Evolutionary conservation across 2,329 filamentous ascomycete species (phyloP), one percentile per base, ranked within the genome.

Genomic region (Paecilomyces niveus): DNA sequence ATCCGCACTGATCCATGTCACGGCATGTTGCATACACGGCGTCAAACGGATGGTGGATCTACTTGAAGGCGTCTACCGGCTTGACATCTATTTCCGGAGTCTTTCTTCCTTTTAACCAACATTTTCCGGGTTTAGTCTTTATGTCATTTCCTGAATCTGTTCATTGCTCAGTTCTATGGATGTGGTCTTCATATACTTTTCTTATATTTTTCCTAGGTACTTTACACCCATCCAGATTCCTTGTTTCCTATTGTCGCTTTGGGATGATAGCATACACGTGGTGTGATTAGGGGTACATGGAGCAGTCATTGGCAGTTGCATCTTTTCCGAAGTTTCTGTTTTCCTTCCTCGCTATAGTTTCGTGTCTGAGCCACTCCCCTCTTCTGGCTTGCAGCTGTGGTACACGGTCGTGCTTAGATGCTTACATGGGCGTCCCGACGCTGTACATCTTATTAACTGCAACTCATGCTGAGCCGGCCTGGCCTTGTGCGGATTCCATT

Each of bases 31-130:
- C 69, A 71, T 69, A 68, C 61, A 62, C 58, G 67, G 67, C 67
- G 68, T 67, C 67, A 64, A 63, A 63, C 58, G 58, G 63, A 63
- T 58, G 61, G 58, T 53, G 52, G 57, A 61, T 58, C 59, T 50
- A 58, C 61, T 74, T 86, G 63, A 82, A 77, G 58, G 75, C 78
- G 66, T 78, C 74, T 68, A 58, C 63, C 62, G 63, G 62, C 60
- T 64, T 63, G 61, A 61, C 64, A 57, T 60, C 65, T 66, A 54
- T 60, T 63, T 67, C 65, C 65, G 66, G 61, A 65, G 66, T 59
- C 65, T 69, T 65, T 61, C 66, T 66, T 64, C 62, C 59, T 59
- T 59, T 58, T 58, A 64, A 63, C 63, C 70, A 70, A 67, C 67
- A 70, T 68, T 68, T 67, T 66, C 68, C 70, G 67, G 58, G 63